A percentile compares a stretch with the other conserved stretches of the same genome.
Conservation (phyloP, 768 basidiomycete genomes). For the Lyophyllum atratum region DNA sequence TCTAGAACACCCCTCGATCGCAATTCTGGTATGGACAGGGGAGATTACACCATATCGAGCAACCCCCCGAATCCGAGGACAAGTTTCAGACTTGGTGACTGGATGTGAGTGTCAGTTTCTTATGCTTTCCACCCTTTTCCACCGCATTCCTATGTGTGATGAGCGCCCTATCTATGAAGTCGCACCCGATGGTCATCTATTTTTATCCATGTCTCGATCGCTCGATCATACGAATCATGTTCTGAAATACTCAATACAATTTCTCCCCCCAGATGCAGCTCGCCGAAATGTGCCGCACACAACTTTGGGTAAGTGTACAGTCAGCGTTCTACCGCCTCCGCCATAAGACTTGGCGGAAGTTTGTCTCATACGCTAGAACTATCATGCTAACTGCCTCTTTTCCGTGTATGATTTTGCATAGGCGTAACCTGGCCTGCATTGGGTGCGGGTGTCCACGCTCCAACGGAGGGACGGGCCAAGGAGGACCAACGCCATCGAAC, state of each 20-base stretch:
- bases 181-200: conserved; percentile 12
- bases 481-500: conserved; percentile 22
- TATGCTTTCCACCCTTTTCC: conserved; percentile 12
- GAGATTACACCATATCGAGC: conserved; percentile 60
- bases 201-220: conserved; percentile 26
- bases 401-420: conserved; percentile 53
- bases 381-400: conserved; percentile 48
- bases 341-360: conserved; percentile 13
- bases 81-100: conserved; percentile 69
- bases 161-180: background rate
- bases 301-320: conserved; percentile 76
- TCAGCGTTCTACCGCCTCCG: conserved; percentile 9
- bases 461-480: conserved; percentile 27
- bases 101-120: conserved; percentile 60
- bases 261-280: conserved; percentile 55
- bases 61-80: conserved; percentile 74
- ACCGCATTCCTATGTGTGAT: conserved; percentile 5
- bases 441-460: conserved; percentile 71
- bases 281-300: conserved; percentile 73
- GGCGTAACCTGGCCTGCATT: conserved; percentile 77
- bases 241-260: conserved; percentile 18
- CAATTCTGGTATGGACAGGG: conserved; percentile 15
- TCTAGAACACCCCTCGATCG: conserved; percentile 19
- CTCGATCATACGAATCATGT: conserved; percentile 16
- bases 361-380: conserved; percentile 15